Evolutionary conservation across 371 early-diverging fungal genomes (phyloP).

Genomic region (Mucor racemosus): DNA sequence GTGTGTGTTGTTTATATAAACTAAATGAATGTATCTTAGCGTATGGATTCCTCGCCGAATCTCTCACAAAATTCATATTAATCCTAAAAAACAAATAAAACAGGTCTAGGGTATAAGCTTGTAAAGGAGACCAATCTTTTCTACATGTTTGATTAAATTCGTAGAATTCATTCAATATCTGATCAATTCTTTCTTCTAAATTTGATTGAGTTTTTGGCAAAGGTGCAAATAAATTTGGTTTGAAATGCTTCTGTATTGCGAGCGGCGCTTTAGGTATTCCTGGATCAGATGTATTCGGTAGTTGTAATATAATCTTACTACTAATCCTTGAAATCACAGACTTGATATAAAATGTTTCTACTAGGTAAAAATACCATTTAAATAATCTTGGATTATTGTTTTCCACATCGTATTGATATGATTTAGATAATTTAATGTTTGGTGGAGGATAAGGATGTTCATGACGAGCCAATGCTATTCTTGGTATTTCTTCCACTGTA

Average conservation of each 20-base stretch:
- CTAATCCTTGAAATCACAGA: conserved; percentile 24
- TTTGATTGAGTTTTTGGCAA: neutral
- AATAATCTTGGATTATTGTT: conserved; percentile 30
- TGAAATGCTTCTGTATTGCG: neutral
- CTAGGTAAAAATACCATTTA: conserved; percentile 27
- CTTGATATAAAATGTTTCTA: conserved; percentile 41
- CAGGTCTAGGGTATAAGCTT: conserved; percentile 21
- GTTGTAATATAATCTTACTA: conserved; percentile 13
- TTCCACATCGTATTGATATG: conserved; percentile 32
- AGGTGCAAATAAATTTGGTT: neutral
- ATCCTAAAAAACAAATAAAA: conserved; percentile 17
- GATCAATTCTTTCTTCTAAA: neutral
- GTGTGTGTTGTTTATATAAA: neutral
- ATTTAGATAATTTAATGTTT: conserved; percentile 26
- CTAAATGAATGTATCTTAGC: neutral
- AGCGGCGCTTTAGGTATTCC: neutral
- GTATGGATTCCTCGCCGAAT: neutral
- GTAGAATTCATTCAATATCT: conserved; percentile 10
- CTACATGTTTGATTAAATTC: conserved; percentile 13
- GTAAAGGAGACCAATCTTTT: conserved; percentile 14
- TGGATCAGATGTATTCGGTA: conserved; percentile 12
- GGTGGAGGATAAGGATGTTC: conserved; percentile 31
- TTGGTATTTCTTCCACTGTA: conserved; percentile 34
- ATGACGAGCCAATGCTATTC: neutral
- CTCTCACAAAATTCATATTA: conserved; percentile 12